These are phyloP conservation scores for Paecilomyces sp. DNA, from an alignment of 2,329 filamentous ascomycete species.

Conservation along the genomic window DNA sequence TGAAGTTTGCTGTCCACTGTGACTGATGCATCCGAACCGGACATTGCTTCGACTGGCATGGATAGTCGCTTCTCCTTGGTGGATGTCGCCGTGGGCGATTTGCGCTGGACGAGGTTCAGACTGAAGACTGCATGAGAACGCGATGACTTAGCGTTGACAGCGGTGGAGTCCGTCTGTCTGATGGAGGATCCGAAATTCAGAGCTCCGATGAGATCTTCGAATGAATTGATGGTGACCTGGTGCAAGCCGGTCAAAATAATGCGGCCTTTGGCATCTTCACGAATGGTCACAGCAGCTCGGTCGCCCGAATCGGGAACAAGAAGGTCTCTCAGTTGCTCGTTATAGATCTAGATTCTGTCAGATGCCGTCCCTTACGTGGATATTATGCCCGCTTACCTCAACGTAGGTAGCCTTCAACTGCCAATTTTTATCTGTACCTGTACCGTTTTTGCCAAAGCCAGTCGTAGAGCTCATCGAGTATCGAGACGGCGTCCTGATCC, in stretches of 20 bases:
- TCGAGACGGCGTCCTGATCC: conserved; percentile 70
- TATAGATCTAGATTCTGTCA: conserved; percentile 66
- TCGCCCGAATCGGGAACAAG: conserved; percentile 73
- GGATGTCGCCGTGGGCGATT: conserved; percentile 43
- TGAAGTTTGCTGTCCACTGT: conserved; percentile 97
- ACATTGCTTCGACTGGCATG: conserved; percentile 73
- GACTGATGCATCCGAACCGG: conserved; percentile 55
- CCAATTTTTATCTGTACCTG: conserved; percentile 68
- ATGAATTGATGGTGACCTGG: conserved; percentile 81
- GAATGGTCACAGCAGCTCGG: conserved; percentile 75
- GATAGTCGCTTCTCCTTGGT: conserved; percentile 77
- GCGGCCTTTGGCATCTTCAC: conserved; percentile 89
- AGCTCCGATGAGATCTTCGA: conserved; percentile 82
- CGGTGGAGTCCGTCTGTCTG: conserved; percentile 92
- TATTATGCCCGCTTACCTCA: conserved; percentile 38
- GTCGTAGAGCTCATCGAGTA: conserved; percentile 60
- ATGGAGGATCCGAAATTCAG: conserved; percentile 90
- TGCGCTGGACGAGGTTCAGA: conserved; percentile 80
- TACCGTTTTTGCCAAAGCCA: conserved; percentile 33
- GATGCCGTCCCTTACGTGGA: conserved; percentile 6
- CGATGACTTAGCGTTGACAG: conserved; percentile 95
- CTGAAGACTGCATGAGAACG: conserved; percentile 97
- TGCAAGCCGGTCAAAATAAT: conserved; percentile 88
- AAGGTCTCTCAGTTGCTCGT: conserved; percentile 88
- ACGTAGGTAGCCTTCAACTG: conserved; percentile 90